Conservation (phyloP, 2,329 filamentous ascomycete genomes). For the Mariannaea elegans region DNA sequence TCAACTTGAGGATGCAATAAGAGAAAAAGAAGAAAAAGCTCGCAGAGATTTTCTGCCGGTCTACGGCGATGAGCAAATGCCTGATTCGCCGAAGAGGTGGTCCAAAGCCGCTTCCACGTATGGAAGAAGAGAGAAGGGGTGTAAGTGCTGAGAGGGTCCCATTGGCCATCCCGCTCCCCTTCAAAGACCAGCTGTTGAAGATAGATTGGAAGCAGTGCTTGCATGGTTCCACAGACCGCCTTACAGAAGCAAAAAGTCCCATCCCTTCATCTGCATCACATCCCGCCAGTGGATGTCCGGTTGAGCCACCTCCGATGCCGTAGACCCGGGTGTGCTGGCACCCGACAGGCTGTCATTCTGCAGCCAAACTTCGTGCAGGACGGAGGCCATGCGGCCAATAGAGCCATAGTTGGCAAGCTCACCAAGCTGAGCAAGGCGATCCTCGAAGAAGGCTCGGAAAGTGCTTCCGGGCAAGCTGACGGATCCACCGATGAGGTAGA, state of each 20-base stretch:
- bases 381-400: conserved; percentile 81
- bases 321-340: conserved; percentile 47
- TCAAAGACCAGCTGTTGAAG: conserved; percentile 51
- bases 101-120: conserved; percentile 35
- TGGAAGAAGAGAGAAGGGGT: conserved; percentile 31
- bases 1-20: conserved; percentile 19
- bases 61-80: conserved; percentile 46
- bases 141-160: conserved; percentile 21
- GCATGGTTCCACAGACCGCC: conserved; percentile 27
- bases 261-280: conserved; percentile 88
- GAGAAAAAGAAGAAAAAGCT: conserved; percentile 36
- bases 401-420: conserved; percentile 83
- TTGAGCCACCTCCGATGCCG: conserved; percentile 50
- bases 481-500: conserved; percentile 86
- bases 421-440: conserved; percentile 78
- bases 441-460: conserved; percentile 82
- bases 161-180: conserved; percentile 38
- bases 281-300: conserved; percentile 93
- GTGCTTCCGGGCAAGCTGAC: conserved; percentile 75
- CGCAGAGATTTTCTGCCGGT: conserved; percentile 17
- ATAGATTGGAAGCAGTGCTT: conserved; percentile 27
- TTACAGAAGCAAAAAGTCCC: conserved; percentile 92
- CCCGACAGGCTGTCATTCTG: conserved; percentile 69
- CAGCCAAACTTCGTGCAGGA: conserved; percentile 86
- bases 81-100: conserved; percentile 47